These are phyloP conservation scores for Chaetomiaceae sp. DNA, from an alignment of 2,329 filamentous ascomycete genomes.

Conservation along the genomic window DNA sequence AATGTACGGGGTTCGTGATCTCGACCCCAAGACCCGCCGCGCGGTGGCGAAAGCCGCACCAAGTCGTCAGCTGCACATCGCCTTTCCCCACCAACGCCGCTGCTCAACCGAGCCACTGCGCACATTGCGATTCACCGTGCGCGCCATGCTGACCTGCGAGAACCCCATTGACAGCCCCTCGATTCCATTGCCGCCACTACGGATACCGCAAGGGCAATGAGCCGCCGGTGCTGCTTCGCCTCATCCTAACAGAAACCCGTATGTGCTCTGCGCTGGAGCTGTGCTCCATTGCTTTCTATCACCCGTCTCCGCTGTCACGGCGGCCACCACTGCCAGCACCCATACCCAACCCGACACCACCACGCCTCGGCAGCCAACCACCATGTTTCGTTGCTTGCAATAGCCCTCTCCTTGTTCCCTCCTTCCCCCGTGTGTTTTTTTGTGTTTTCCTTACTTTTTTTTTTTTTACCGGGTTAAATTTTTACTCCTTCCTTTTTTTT, in stretches of 20 bases:
- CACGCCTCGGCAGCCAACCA: slow-evolving; percentile 11
- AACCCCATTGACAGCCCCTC: slow-evolving; percentile 15
- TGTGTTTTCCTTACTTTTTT: too few species aligned
- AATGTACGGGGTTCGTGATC: slow-evolving; percentile 5
- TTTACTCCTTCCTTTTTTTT: neutral
- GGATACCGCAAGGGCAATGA: slow-evolving; percentile 23
- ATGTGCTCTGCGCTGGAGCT: slow-evolving; percentile 19
- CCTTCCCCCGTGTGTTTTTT: too few species aligned
- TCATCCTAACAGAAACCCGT: slow-evolving; percentile 15
- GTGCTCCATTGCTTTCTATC: slow-evolving; percentile 5
- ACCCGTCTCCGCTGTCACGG: slow-evolving; percentile 4
- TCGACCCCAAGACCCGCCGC: slow-evolving; percentile 12
- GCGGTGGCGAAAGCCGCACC: slow-evolving; percentile 17
- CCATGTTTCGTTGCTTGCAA: slow-evolving; percentile 17
- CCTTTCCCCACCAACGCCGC: slow-evolving; percentile 11
- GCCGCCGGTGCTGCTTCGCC: slow-evolving; percentile 18
- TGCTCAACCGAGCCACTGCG: slow-evolving; percentile 2
- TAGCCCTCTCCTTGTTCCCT: slow-evolving; percentile 3
- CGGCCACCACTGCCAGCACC: neutral
- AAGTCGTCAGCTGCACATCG: slow-evolving; percentile 17
- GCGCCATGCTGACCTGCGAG: slow-evolving; percentile 13
- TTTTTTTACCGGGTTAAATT: too few species aligned
- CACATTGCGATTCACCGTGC: slow-evolving; percentile 4
- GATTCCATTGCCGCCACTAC: slow-evolving; percentile 24
- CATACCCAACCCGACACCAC: neutral